Evolutionary conservation across 352 stramenopile species (phyloP).

Genomic region (Saprolegnia parasitica): DNA sequence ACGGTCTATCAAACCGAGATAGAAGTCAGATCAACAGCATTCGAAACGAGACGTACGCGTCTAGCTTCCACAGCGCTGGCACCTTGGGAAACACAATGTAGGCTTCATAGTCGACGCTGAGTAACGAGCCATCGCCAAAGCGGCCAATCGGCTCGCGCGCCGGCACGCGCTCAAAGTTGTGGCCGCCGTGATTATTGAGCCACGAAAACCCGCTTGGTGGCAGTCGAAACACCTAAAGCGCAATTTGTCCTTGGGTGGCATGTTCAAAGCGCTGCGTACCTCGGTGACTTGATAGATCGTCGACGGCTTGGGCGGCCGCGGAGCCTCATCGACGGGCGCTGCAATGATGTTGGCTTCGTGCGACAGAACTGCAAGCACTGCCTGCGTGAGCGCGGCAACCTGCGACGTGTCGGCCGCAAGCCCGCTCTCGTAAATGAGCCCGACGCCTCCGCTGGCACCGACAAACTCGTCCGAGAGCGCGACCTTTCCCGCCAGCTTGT

Average conservation of each 20-base stretch:
- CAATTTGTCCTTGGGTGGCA: not conserved
- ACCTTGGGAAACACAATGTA: slow-evolving; percentile 70
- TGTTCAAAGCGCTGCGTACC: not conserved
- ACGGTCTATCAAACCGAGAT: too few species aligned
- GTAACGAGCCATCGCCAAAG: slow-evolving; percentile 30
- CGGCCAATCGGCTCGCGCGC: slow-evolving; percentile 39
- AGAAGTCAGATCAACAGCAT: too few species aligned
- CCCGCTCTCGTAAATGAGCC: slow-evolving; percentile 65
- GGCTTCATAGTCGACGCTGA: slow-evolving; percentile 52
- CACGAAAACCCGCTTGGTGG: slow-evolving; percentile 51
- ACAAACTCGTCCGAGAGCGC: slow-evolving; percentile 74
- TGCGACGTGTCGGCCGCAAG: slow-evolving; percentile 57
- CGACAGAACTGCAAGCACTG: slow-evolving; percentile 48
- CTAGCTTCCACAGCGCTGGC: slow-evolving; percentile 48
- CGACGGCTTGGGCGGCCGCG: not conserved
- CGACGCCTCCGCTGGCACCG: slow-evolving; percentile 48
- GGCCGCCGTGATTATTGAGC: slow-evolving; percentile 45
- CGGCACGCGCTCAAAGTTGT: slow-evolving; percentile 55
- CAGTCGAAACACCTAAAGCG: slow-evolving; percentile 51
- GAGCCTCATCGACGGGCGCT: slow-evolving; percentile 27
- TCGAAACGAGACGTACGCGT: slow-evolving; percentile 33
- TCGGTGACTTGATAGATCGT: slow-evolving; percentile 7
- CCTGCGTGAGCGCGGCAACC: slow-evolving; percentile 39
- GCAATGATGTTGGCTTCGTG: slow-evolving; percentile 40
- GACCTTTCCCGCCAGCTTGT: slow-evolving; percentile 49